Conservation (phyloP, 2,329 filamentous ascomycete species). For the Coniosporium tulheliwenetii region DNA sequence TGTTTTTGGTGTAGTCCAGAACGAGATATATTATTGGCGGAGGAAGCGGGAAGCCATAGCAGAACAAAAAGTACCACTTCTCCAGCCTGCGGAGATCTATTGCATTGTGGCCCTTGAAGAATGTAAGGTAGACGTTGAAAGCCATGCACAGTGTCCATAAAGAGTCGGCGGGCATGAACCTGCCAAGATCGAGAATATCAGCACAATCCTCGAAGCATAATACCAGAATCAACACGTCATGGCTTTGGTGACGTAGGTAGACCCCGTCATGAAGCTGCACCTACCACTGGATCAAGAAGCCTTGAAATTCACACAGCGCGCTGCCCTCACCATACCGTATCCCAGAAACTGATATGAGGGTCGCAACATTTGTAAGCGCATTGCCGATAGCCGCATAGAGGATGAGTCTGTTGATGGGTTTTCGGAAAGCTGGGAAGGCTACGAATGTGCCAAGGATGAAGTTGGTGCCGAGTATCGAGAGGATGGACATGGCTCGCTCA, state of each 20-base stretch:
- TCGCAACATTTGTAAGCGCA: constrained; percentile 60
- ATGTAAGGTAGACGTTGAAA: constrained; percentile 67
- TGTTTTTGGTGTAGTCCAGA: constrained; percentile 34
- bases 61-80: constrained; percentile 50
- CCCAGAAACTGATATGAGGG: constrained; percentile 52
- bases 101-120: constrained; percentile 58
- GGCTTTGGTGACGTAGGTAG: no score
- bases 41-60: constrained; percentile 59
- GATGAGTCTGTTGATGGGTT: constrained; percentile 73
- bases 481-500: constrained; percentile 52
- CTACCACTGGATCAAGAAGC: constrained; percentile 51
- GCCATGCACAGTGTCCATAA: constrained; percentile 73
- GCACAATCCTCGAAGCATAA: no score
- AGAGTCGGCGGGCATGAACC: constrained; percentile 65
- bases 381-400: constrained; percentile 79
- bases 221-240: no score
- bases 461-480: constrained; percentile 55
- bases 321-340: constrained; percentile 30
- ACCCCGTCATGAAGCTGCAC: background rate
- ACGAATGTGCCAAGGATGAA: constrained; percentile 61
- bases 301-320: constrained; percentile 60
- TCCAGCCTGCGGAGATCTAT: constrained; percentile 50
- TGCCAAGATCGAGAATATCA: constrained; percentile 16
- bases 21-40: constrained; percentile 55
- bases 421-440: constrained; percentile 55